Percentiles rank a stretch among this genome's conserved stretches.
Conservation (phyloP, 371 early-diverging fungal genomes). For the Syncephalastrum racemosum region DNA sequence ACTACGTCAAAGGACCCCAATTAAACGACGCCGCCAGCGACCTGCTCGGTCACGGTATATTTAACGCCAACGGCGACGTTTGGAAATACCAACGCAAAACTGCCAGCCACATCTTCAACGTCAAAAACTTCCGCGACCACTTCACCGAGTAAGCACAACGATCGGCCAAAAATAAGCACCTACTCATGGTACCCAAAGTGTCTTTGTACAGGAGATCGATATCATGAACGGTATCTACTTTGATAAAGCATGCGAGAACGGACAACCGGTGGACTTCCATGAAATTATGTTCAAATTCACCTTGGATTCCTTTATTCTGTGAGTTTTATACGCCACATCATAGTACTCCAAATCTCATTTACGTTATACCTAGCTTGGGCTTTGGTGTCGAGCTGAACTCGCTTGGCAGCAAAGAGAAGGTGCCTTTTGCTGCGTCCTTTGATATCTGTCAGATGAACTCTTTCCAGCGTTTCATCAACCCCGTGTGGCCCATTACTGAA, state of each 20-base stretch:
- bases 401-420: constrained; percentile 24
- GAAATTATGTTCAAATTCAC: constrained; percentile 50
- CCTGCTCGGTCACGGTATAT: constrained; percentile 42
- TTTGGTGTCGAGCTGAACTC: constrained; percentile 47
- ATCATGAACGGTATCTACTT: constrained; percentile 28
- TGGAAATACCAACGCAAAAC: constrained; percentile 49
- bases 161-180: not conserved
- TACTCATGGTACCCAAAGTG: constrained; percentile 15
- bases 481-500: constrained; percentile 30
- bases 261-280: constrained; percentile 37
- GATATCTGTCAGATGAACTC: constrained; percentile 48
- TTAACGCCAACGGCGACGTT: constrained; percentile 45
- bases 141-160: constrained; percentile 34
- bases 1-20: constrained; percentile 37
- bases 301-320: constrained; percentile 53
- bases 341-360: not conserved
- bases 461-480: constrained; percentile 44
- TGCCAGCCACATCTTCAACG: constrained; percentile 54
- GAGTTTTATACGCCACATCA: not conserved
- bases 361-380: constrained; percentile 32
- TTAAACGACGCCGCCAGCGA: constrained; percentile 27
- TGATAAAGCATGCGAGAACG: constrained; percentile 30
- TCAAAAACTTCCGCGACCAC: constrained; percentile 55
- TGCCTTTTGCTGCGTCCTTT: constrained; percentile 59
- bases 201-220: constrained; percentile 48